These are phyloP conservation scores for Penstemon davidsonii DNA, from an alignment of 257 asterid species.

Conservation along the genomic window DNA sequence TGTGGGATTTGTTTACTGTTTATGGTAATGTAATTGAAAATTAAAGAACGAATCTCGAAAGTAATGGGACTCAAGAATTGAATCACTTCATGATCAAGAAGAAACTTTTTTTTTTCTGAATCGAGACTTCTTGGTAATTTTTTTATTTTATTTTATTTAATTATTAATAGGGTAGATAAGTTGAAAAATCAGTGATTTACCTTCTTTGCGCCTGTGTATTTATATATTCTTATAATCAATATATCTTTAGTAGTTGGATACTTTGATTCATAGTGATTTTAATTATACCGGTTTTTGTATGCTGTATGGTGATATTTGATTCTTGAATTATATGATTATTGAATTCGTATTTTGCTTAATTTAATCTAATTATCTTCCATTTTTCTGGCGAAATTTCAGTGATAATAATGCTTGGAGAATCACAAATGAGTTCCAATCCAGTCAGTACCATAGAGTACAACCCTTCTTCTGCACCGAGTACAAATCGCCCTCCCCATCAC, in stretches of 20 bases:
- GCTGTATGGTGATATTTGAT: not conserved
- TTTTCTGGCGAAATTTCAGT: slow-evolving; percentile 26
- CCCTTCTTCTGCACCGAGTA: slow-evolving; percentile 38
- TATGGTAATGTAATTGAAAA: slow-evolving; percentile 16
- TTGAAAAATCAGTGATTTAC: too few relatives aligned
- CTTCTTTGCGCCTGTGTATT: too few relatives aligned
- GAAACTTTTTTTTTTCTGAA: slow-evolving; percentile 3
- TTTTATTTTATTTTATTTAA: not conserved
- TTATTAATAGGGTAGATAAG: not conserved
- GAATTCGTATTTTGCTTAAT: slow-evolving; percentile 15
- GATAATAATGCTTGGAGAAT: slow-evolving; percentile 51
- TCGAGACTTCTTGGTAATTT: slow-evolving; percentile 27
- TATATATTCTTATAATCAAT: too few relatives aligned
- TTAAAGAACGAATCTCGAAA: slow-evolving; percentile 8
- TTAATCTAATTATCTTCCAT: slow-evolving; percentile 17
- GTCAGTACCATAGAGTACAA: slow-evolving; percentile 34
- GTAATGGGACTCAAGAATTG: slow-evolving; percentile 22
- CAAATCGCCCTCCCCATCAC: slow-evolving; percentile 57
- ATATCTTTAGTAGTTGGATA: too few relatives aligned
- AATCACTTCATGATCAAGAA: slow-evolving; percentile 29
- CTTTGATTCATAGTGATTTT: not conserved
- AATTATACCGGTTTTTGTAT: not conserved
- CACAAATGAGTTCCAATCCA: slow-evolving; percentile 51
- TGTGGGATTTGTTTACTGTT: slow-evolving; percentile 13
- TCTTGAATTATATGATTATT: slow-evolving; percentile 22